Base-by-base conservation (phyloP, 805 yeast genomes). In the Hagleromyces aurorensis region DNA sequence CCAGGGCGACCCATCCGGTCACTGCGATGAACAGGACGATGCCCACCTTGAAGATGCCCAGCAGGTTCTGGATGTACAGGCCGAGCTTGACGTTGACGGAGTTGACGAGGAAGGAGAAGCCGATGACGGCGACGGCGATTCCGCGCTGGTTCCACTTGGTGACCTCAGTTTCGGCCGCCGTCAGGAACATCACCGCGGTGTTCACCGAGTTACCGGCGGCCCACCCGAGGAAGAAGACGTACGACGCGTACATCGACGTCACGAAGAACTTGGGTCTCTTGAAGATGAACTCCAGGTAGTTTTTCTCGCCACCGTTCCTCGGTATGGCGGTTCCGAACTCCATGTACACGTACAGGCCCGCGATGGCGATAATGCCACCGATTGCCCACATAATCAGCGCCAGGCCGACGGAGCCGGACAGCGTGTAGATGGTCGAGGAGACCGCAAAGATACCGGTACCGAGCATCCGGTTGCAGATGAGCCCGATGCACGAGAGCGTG, bases 241-340 rank as follows among this genome's bases (percentile, higher is more conserved):
- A 78, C 3, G 86, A 63, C 0, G 84, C 86, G 40, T 71, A 75
- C 62, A 72, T 64, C 12, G 69, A 72, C 16, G 82, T 75, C 25
- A 78, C 68, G 36, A 83, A 62, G 48, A 77, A 80, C 50, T 62
- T 69, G 23, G 94, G 94, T 43, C 70, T 73, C 28, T 64, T 65
- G 59, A 66, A 83, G 28, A 80, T 70, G 43, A 69, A 77, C 52
- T 82, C 91, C 44, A 83, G 59, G 51, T 83, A 83, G 47, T 79
- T 80, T 57, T 80, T 81, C 50, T 83, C 94, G 43, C 91, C 94
- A 42, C 94, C 94, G 47, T 82, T 81, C 59, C 79, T 71, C 26
- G 84, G 83, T 34, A 80, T 72, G 23, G 78, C 77, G 4, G 80
- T 70, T 10, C 93, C 93, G 52, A 79, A 78, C 50, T 81, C 91